phyloP scores from a whole-genome alignment of 2,329 filamentous ascomycete species.

The Ophiostoma tasmaniense region DNA sequence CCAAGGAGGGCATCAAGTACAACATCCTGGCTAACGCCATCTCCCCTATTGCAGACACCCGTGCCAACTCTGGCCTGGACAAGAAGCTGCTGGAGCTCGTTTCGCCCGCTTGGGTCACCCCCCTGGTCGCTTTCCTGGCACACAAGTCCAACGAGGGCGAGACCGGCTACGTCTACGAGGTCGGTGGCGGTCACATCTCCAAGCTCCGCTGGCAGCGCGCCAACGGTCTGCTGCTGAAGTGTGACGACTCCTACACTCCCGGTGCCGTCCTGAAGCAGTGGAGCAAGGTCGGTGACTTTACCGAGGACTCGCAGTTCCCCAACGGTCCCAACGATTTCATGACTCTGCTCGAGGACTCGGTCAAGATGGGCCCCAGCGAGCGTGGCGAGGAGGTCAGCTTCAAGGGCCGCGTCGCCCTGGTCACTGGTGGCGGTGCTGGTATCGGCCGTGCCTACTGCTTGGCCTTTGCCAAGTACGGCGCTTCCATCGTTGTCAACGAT shows the following conservation, averaged over 20 bases:
- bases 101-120: constrained; percentile 91
- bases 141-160: constrained; percentile 78
- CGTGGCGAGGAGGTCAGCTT: constrained; percentile 69
- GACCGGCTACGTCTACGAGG: constrained; percentile 86
- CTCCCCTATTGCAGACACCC: constrained; percentile 86
- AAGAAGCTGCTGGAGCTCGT: constrained; percentile 80
- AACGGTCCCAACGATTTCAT: constrained; percentile 82
- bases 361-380: constrained; percentile 66
- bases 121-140: constrained; percentile 77
- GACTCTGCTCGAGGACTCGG: constrained; percentile 70
- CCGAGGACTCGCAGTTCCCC: constrained; percentile 65
- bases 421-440: constrained; percentile 81
- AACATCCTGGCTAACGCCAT: constrained; percentile 95
- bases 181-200: constrained; percentile 82
- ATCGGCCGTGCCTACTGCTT: constrained; percentile 87
- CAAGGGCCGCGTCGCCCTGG: constrained; percentile 72
- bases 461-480: constrained; percentile 72
- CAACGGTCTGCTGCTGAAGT: constrained; percentile 78
- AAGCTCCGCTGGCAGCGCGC: constrained; percentile 95
- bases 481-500: constrained; percentile 89
- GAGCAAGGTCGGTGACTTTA: constrained; percentile 81
- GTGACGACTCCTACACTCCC: constrained; percentile 80
- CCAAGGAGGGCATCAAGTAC: constrained; percentile 96
- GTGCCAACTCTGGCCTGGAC: constrained; percentile 85
- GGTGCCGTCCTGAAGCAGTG: constrained; percentile 83